phyloP scores from a whole-genome alignment of 495 filamentous ascomycete species.

The Hypoxylon crocopeplum region DNA sequence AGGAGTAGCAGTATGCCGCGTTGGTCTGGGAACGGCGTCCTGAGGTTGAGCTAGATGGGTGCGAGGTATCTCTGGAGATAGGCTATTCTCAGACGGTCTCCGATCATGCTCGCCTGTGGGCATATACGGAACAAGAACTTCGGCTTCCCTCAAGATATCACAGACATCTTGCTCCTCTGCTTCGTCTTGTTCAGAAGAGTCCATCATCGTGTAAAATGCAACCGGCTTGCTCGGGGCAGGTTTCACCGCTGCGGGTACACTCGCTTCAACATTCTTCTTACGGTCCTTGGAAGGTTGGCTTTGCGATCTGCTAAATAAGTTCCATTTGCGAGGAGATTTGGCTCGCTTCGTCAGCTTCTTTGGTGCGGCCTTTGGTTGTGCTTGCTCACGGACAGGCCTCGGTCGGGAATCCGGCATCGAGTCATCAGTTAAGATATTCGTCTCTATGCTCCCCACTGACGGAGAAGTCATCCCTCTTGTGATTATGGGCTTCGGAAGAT shows the following conservation, averaged over 20 bases:
- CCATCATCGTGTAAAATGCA: conserved; percentile 85
- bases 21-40: neutral
- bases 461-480: conserved; percentile 50
- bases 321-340: conserved; percentile 75
- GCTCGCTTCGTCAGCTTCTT: conserved; percentile 64
- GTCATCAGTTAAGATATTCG: conserved; percentile 61
- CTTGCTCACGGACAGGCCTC: conserved; percentile 26
- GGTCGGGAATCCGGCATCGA: conserved; percentile 44
- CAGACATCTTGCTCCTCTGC: conserved; percentile 64
- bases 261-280: conserved; percentile 47
- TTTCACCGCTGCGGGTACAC: conserved; percentile 52
- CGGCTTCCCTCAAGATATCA: conserved; percentile 68
- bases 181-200: conserved; percentile 73
- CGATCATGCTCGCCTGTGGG: conserved; percentile 7
- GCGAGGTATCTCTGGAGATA: conserved; percentile 12
- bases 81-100: conserved; percentile 31
- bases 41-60: neutral
- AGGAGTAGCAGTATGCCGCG: conserved; percentile 2
- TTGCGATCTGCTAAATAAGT: conserved; percentile 78
- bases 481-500: conserved; percentile 52
- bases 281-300: conserved; percentile 53
- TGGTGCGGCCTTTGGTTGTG: conserved; percentile 32
- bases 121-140: conserved; percentile 40
- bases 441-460: conserved; percentile 56
- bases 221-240: conserved; percentile 51